phyloP scores from a whole-genome alignment of 2,329 filamentous ascomycete species.

The Pseudocercospora vitis region DNA sequence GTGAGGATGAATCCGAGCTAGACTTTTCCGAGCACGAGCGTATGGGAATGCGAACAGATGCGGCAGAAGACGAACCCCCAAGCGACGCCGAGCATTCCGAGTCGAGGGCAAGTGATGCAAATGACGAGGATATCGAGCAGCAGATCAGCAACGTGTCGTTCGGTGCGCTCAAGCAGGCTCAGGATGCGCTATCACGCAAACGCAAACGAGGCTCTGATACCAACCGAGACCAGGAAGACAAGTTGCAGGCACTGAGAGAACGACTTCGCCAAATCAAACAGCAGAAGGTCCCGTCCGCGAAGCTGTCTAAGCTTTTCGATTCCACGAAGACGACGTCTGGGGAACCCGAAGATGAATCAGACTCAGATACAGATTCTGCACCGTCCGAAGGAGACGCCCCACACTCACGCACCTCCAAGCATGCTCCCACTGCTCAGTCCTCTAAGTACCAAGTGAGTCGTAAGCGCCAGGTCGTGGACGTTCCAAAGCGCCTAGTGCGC shows the following conservation, averaged over 20 bases:
- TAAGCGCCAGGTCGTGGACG: constrained; percentile 68
- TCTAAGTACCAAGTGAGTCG: constrained; percentile 82
- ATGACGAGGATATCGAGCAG: constrained; percentile 45
- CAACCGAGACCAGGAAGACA: constrained; percentile 45
- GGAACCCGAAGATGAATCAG: constrained; percentile 26
- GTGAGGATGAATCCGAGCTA: constrained; percentile 12
- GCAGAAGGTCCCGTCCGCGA: constrained; percentile 36
- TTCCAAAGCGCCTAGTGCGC: constrained; percentile 61
- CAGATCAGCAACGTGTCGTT: constrained; percentile 70
- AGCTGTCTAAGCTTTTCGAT: no score
- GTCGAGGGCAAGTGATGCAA: constrained; percentile 34
- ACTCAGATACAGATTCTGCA: constrained; percentile 39
- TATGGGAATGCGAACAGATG: constrained; percentile 25
- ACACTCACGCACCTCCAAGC: constrained; percentile 67
- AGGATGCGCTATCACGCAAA: constrained; percentile 61
- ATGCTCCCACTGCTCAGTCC: constrained; percentile 80
- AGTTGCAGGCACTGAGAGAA: constrained; percentile 48
- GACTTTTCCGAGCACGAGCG: constrained; percentile 18
- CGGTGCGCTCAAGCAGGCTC: constrained; percentile 83
- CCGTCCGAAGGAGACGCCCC: constrained; percentile 43
- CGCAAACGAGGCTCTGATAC: constrained; percentile 45
- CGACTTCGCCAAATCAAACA: constrained; percentile 47
- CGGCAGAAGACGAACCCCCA: constrained; percentile 28
- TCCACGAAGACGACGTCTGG: constrained; percentile 16
- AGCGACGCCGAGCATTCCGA: constrained; percentile 27